phyloP scores from a whole-genome alignment of 176 grass and related monocot species.

The Oryza officinalis region DNA sequence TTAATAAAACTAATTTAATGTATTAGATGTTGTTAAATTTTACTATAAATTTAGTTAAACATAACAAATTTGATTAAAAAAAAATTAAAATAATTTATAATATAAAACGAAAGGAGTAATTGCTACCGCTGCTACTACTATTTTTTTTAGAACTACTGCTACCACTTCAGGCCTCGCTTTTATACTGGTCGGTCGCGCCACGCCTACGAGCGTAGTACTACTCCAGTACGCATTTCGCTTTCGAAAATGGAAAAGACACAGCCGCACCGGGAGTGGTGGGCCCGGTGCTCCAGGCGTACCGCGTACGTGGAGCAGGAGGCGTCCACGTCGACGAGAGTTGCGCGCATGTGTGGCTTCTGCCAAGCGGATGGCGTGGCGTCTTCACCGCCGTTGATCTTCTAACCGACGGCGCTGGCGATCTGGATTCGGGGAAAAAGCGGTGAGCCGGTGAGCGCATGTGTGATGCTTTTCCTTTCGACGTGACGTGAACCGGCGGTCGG shows the following conservation, averaged over 20 bases:
- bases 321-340: slow-evolving; percentile 10
- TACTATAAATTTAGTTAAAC: too few relatives aligned
- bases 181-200: not conserved
- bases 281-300: not conserved
- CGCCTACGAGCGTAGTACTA: not conserved
- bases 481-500: not conserved
- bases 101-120: too few relatives aligned
- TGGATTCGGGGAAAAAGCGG: not conserved
- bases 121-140: too few relatives aligned
- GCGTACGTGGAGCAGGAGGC: not conserved
- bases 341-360: too few relatives aligned
- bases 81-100: too few relatives aligned
- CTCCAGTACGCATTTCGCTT: not conserved
- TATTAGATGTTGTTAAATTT: too few relatives aligned
- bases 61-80: too few relatives aligned
- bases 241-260: not conserved
- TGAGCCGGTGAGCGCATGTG: not conserved
- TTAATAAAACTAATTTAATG: too few relatives aligned
- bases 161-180: not conserved
- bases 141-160: not conserved
- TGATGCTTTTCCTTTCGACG: not conserved
- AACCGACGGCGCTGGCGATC: not conserved
- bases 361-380: not conserved
- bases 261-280: too few relatives aligned
- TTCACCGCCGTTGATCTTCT: not conserved